A percentile compares a stretch with the other conserved stretches of the same genome.
Conservation (phyloP, 2,329 filamentous ascomycete species). For the Aspergillus sp. region DNA sequence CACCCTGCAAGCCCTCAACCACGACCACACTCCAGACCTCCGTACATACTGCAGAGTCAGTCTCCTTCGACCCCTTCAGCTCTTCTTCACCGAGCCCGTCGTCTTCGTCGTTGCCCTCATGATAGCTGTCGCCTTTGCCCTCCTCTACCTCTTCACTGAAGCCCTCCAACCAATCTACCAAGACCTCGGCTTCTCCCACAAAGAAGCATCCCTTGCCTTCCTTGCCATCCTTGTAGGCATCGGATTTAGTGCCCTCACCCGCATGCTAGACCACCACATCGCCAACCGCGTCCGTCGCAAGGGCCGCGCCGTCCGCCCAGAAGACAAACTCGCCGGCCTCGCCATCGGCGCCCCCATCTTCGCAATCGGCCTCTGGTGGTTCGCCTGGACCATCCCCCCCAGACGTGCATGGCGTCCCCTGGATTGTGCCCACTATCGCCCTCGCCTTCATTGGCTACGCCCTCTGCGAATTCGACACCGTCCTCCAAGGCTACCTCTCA, state of each 20-base stretch:
- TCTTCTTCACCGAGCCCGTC: slow-evolving; percentile 45
- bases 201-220: slow-evolving; percentile 37
- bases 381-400: slow-evolving; percentile 47
- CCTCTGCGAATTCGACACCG: slow-evolving; percentile 42
- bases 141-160: slow-evolving; percentile 48
- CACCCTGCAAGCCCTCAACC: slow-evolving; percentile 27
- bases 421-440: slow-evolving; percentile 37
- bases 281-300: slow-evolving; percentile 17
- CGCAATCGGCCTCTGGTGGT: slow-evolving; percentile 44
- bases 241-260: slow-evolving; percentile 37
- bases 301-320: slow-evolving; percentile 29
- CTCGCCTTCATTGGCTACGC: slow-evolving; percentile 45
- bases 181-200: slow-evolving; percentile 27
- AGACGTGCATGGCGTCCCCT: slow-evolving; percentile 23
- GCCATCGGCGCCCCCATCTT: slow-evolving; percentile 42
- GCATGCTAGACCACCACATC: slow-evolving; percentile 38
- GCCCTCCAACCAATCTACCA: slow-evolving; percentile 37
- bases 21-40: slow-evolving; percentile 33
- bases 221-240: slow-evolving; percentile 38
- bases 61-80: slow-evolving; percentile 34
- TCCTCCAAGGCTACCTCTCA: slow-evolving; percentile 40
- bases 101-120: slow-evolving; percentile 40
- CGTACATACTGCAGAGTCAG: slow-evolving; percentile 30
- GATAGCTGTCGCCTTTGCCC: slow-evolving; percentile 35
- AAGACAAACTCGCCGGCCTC: slow-evolving; percentile 47